Base-by-base conservation (phyloP, 192 early-diverging fungal species). In the Coemansia sp. region DNA sequence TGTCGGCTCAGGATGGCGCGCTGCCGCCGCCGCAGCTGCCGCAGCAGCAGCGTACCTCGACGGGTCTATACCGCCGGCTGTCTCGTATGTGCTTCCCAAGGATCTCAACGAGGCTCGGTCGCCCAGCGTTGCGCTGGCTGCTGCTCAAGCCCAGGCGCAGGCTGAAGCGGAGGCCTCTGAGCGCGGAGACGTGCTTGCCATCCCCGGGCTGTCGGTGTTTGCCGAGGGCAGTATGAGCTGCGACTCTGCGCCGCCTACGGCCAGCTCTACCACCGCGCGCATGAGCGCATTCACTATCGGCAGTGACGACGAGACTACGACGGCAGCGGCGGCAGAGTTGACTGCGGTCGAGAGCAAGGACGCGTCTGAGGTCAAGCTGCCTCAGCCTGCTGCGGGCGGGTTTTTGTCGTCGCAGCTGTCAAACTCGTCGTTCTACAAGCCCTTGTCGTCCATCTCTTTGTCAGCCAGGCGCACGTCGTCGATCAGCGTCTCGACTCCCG, bases 381-480 rank as follows among this genome's bases (percentile, higher is more conserved):
- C 56, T 22, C 19, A 58, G 55, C 55, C 55, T 13, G 55, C 29
- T 32, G 51, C 51, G 24, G 55, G 55, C 29, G 55, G 55, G 12
- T 58, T 58, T n/a, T 70, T 82, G 50, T 71, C 67, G 19, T 73
- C 72, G 32, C 80, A 83, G 58, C 56, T 83, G 48, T 76, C 76
- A 15, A 83, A 83, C 67, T 83, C 80, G 61, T 74, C 80, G 45
- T 78, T 83, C 67, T 83, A 72, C 69, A 83, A 83, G 60, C 80
- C 80, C 13, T 69, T 83, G 13, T 71, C 80, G 17, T 82, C 79
- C 22, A 82, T 82, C 39, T 71, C 68, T 34, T 64, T 75, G 24
- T 71, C 79, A 0, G 40, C 61, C 4, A 42, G 65, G 7, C 68
- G 68, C 42, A 15, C 68, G 2, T 38, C 74, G 7, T 61, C 71